These are phyloP conservation scores for Populus davidiana DNA, from an alignment of 345 rosid species.

Conservation along the genomic window DNA sequence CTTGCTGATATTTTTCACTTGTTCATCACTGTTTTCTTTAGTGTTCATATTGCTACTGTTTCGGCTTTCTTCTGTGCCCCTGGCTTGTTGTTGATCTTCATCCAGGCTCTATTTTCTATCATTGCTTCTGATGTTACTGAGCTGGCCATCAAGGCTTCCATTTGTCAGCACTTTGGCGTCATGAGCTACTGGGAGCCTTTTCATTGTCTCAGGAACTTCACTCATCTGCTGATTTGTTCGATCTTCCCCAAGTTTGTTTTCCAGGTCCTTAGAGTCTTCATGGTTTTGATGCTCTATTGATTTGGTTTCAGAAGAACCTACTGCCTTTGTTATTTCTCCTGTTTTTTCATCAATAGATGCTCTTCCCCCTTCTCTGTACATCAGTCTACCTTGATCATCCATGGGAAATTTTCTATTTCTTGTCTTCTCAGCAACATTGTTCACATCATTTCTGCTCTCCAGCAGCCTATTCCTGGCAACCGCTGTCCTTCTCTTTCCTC, in stretches of 20 bases:
- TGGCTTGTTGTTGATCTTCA: conserved; percentile 23
- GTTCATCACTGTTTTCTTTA: conserved; percentile 5
- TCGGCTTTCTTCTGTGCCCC: neutral
- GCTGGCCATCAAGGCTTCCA: conserved; percentile 3
- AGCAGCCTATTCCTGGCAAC: conserved; percentile 32
- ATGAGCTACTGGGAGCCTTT: neutral
- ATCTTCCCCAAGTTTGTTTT: neutral
- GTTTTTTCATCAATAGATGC: too few species aligned
- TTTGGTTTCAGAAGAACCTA: conserved; percentile 7
- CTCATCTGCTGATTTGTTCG: conserved; percentile 5
- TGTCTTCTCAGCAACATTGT: neutral
- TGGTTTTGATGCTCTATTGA: conserved; percentile 8
- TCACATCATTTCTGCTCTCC: conserved; percentile 18
- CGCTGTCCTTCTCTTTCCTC: conserved; percentile 35
- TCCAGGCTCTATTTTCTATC: neutral
- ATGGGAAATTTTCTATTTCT: conserved; percentile 10
- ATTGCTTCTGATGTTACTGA: neutral
- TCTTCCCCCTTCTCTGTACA: conserved; percentile 15
- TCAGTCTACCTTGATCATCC: neutral
- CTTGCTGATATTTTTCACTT: neutral
- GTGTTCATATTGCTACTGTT: conserved; percentile 5
- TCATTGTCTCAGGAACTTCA: neutral
- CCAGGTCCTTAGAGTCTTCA: conserved; percentile 11
- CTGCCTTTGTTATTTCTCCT: neutral
- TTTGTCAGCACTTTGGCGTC: neutral